phyloP scores from a whole-genome alignment of 176 grass and related monocot species.

The Carex littledalei region DNA sequence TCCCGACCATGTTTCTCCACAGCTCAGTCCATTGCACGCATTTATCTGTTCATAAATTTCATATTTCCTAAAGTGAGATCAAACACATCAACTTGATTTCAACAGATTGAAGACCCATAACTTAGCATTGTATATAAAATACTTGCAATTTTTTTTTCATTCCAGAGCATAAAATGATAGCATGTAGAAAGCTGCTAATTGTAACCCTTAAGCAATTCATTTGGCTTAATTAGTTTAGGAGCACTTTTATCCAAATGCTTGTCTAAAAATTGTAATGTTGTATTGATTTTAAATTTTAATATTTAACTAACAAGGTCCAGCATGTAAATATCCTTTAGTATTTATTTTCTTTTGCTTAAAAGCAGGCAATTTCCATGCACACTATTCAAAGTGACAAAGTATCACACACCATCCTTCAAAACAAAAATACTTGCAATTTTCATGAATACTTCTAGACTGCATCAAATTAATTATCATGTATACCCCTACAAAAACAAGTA shows the following conservation, averaged over 20 bases:
- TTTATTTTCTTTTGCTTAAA: neutral
- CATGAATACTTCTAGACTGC: neutral
- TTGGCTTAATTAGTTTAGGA: neutral
- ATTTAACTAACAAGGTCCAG: neutral
- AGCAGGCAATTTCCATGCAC: neutral
- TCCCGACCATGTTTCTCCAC: conserved; percentile 69
- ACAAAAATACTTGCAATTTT: neutral
- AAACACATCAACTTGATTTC: neutral
- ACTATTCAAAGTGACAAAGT: neutral
- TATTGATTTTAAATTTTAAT: neutral
- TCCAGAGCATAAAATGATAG: neutral
- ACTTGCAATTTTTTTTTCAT: neutral
- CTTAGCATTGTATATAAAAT: neutral
- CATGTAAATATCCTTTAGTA: neutral
- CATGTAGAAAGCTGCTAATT: neutral
- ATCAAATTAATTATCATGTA: neutral
- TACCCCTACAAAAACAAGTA: neutral
- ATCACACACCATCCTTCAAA: neutral
- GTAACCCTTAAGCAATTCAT: neutral
- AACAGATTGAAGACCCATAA: neutral
- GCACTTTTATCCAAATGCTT: neutral
- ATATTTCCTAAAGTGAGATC: conserved; percentile 6
- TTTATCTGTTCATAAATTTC: conserved; percentile 56
- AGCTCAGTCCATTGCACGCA: conserved; percentile 74
- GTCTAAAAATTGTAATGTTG: neutral